phyloP scores from a whole-genome alignment of 2,329 filamentous ascomycete species.

The Scedosporium minutisporum region DNA sequence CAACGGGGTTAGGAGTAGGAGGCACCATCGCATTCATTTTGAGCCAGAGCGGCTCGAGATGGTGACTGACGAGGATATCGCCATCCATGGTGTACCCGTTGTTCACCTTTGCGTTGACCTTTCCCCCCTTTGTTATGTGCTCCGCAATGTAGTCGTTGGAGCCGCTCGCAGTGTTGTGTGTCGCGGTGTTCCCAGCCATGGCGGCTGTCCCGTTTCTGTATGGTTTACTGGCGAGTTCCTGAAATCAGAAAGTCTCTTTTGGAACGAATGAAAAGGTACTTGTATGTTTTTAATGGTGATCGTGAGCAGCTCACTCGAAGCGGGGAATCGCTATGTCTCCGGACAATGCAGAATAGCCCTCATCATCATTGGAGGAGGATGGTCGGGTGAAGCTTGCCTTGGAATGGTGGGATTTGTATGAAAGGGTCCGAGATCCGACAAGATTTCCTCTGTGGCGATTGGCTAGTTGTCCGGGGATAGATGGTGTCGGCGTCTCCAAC shows the following conservation, averaged over 20 bases:
- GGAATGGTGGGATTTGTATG: neutral
- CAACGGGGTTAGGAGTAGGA: conserved; percentile 32
- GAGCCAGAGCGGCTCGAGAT: conserved; percentile 35
- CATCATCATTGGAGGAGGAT: neutral
- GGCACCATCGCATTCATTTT: conserved; percentile 38
- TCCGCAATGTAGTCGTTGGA: neutral
- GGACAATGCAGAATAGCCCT: neutral
- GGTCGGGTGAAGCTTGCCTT: neutral
- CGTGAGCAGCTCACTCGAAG: neutral
- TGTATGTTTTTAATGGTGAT: neutral
- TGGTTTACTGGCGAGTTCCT: too few relatives aligned
- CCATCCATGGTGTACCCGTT: conserved; percentile 14
- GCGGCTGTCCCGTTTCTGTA: neutral
- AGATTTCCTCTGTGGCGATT: neutral
- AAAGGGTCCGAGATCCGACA: neutral
- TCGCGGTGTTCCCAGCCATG: neutral
- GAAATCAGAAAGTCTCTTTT: neutral
- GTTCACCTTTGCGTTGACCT: neutral
- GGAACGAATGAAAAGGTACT: neutral
- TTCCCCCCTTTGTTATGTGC: neutral
- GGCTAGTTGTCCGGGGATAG: neutral
- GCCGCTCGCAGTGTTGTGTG: neutral
- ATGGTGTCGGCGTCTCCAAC: neutral
- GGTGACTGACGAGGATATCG: conserved; percentile 20
- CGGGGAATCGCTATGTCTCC: neutral